Percentiles rank a stretch among this genome's conserved stretches.
Conservation (phyloP, 192 early-diverging fungal genomes). For the Coemansia umbellata region DNA sequence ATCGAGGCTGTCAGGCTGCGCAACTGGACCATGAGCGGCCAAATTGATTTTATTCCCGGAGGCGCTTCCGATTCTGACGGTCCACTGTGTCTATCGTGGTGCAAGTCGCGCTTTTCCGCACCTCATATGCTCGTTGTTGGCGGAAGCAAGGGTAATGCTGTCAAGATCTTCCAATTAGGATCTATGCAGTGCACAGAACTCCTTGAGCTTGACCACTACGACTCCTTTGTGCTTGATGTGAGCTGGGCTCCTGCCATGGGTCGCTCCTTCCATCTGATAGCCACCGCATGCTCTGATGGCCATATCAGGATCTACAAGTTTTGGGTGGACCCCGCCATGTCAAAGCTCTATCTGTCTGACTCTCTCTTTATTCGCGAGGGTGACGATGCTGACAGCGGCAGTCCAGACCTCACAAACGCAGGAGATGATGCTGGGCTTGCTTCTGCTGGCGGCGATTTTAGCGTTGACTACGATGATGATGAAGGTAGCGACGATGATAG, state of each 20-base stretch:
- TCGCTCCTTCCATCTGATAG: slow-evolving; percentile 56
- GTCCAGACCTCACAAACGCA: background rate
- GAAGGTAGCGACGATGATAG: slow-evolving; percentile 4
- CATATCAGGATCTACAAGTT: slow-evolving; percentile 51
- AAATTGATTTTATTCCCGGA: slow-evolving; percentile 55
- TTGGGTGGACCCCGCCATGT: slow-evolving; percentile 32
- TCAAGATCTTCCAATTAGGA: slow-evolving; percentile 54
- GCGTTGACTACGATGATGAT: slow-evolving; percentile 20
- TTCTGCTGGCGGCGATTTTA: slow-evolving; percentile 1
- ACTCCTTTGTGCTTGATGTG: slow-evolving; percentile 53
- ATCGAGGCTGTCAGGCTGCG: slow-evolving; percentile 70
- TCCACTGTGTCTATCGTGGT: slow-evolving; percentile 84
- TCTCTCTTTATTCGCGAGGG: slow-evolving; percentile 39
- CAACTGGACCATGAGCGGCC: slow-evolving; percentile 73
- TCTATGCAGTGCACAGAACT: slow-evolving; percentile 41
- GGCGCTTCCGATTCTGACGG: slow-evolving; percentile 71
- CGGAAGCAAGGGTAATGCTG: slow-evolving; percentile 74
- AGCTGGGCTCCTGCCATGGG: slow-evolving; percentile 52
- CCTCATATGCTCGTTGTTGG: slow-evolving; percentile 80
- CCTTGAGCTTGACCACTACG: slow-evolving; percentile 51
- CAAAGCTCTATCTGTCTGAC: slow-evolving; percentile 18
- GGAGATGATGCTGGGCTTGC: background rate
- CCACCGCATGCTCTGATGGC: slow-evolving; percentile 44
- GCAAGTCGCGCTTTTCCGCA: slow-evolving; percentile 69
- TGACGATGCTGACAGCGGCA: slow-evolving; percentile 9